Evolutionary conservation across 371 early-diverging fungal genomes (phyloP), one percentile per base, ranked within the genome.

Genomic region (Basidiobolus heterosporus): DNA sequence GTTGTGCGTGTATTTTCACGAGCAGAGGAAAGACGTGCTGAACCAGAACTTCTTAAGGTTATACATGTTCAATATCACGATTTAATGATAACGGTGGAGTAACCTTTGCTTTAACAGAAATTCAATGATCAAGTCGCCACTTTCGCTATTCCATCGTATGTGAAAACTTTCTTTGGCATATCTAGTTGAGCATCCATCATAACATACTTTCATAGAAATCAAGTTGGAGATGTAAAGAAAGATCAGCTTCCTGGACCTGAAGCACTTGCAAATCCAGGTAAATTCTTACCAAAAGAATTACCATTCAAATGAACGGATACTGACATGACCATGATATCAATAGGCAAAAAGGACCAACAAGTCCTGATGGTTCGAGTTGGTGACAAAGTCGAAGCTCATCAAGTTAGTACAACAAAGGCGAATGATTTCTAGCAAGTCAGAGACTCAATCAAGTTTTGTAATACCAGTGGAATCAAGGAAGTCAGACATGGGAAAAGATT

Each of bases 201-300:
- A 13, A 18, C 13, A 14, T 9, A 6, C 20, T 11, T 22, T 18
- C 20, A 16, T 55, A 85, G 82, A 8, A 84, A 84, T 47, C 87
- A 91, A 56, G 61, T 92, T 11, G 90, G 88, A 0, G 84, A 86
- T 57, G 59, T 93, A n/a, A 77, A 91, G 38, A 80, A 79, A 46
- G 67, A 79, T 20, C 80, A 87, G 21, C 67, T 97, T 5, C 79
- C 84, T 13, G 87, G 85, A 2, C 59, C 66, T 2, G 88, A 88
- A 49, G 84, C 77, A 0, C 62, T 97, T 23, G 53, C 64, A 8
- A 30, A 49, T 21, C 84, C 84, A 9, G 96, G 90, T 23, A 18
- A 15, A 20, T 44, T 8, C 1, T 14, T 58, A 47, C 20, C 13
- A 41, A 14, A 11, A 30, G 30, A n/a, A n/a, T n/a, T n/a, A n/a